Evolutionary conservation across 352 stramenopile genomes (phyloP), one percentile per base, ranked within the genome.

Genomic region (Phytophthora pisi): DNA sequence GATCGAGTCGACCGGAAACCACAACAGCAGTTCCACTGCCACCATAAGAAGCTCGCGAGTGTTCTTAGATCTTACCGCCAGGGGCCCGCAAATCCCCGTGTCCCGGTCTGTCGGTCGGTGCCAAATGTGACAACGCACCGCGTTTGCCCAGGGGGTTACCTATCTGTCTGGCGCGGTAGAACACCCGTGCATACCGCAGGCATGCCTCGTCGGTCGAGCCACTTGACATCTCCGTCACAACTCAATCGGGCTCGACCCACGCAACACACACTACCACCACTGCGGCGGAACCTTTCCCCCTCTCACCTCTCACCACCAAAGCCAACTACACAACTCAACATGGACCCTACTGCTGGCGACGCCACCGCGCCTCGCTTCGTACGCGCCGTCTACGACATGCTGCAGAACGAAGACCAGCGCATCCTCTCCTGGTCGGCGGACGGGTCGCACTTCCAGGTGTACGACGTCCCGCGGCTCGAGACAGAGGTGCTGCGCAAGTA

Each of bases 401-500:
- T 90, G 18, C 71, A 87, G 18, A 60, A 79, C 23, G 81, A 90
- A 75, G 78, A 72, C 64, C 55, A 72, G 31, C 54, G 62, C 45
- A 82, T 88, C 57, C 43, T 88, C 2, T 67, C 68, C 23, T 89
- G 80, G 80, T 81, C 77, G 20, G 51, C 51, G 24, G 66, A 87
- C 53, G 83, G 83, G 60, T 55, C 87, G 49, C 80, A 85, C 15
- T 97, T 97, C 54, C 74, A 92, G 60, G 92, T 97, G 66, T 84
- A 87, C 64, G 76, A 96, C 71, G 76, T 89, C 46, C 77, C 81
- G 20, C 62, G 52, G 16, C 81, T 96, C 59, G 80, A 81, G 63
- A 51, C 70, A 28, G 51, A 77, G 40, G 80, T 98, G 51, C 77
- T 98, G 11, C 92, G 91, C 28, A 90, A 92, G 69, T 98, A 98